Evolutionary conservation across 2,329 filamentous ascomycete species (phyloP).

Genomic region (Cercospora sp.): DNA sequence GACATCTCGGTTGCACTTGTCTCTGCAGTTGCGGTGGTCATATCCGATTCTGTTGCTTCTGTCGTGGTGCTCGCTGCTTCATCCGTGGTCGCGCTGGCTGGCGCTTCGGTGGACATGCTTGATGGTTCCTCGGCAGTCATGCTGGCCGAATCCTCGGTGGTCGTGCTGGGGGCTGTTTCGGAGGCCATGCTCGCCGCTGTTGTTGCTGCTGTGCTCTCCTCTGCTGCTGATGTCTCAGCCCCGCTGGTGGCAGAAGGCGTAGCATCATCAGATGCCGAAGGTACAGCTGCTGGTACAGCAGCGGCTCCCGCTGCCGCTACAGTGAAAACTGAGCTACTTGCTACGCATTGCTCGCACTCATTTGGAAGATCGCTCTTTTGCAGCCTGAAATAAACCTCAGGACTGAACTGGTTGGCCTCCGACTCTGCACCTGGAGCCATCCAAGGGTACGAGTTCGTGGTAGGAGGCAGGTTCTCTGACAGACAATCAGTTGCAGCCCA

Average conservation of each 20-base stretch:
- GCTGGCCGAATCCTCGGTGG: neutral
- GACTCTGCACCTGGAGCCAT: constrained; percentile 2
- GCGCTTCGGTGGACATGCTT: neutral
- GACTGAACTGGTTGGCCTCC: constrained; percentile 2
- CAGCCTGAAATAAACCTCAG: constrained; percentile 12
- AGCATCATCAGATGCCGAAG: constrained; percentile 9
- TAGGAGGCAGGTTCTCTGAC: neutral
- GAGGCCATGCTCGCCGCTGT: neutral
- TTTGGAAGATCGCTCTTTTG: constrained; percentile 16
- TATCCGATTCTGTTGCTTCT: neutral
- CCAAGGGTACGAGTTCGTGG: constrained; percentile 6
- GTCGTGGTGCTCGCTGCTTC: neutral
- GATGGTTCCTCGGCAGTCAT: neutral
- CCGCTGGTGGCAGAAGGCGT: neutral
- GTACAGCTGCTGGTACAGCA: neutral
- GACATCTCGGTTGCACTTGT: neutral
- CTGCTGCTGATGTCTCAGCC: constrained; percentile 8
- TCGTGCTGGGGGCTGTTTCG: neutral
- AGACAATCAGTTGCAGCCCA: neutral
- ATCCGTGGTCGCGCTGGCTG: neutral
- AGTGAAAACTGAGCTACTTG: constrained; percentile 11
- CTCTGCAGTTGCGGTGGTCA: constrained; percentile 2
- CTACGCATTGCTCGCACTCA: constrained; percentile 13
- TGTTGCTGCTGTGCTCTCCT: constrained; percentile 1
- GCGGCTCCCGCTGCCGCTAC: constrained; percentile 4